Evolutionary conservation across 164 flowering plant species (phyloP).

Genomic region (Tetrastigma voinierianum): DNA sequence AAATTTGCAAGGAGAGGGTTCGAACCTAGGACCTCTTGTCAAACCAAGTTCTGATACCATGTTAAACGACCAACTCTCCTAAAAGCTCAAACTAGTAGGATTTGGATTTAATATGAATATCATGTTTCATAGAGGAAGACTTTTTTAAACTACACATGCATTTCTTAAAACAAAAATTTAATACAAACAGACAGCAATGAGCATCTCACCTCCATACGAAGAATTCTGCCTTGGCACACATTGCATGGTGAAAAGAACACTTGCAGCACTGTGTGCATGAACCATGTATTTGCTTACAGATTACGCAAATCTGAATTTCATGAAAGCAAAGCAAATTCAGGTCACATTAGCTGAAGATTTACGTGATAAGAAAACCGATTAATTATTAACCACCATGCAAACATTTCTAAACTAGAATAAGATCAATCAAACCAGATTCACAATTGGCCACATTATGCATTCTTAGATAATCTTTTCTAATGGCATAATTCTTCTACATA

Average conservation of each 20-base stretch:
- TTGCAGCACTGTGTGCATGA: slow-evolving; percentile 93
- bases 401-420: neutral
- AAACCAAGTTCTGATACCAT: too few species aligned
- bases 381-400: neutral
- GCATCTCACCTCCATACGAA: slow-evolving; percentile 82
- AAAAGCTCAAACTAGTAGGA: too few species aligned
- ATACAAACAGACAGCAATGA: slow-evolving; percentile 2
- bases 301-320: slow-evolving; percentile 70
- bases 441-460: too few species aligned
- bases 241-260: slow-evolving; percentile 88
- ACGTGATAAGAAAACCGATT: neutral
- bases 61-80: too few species aligned
- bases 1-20: too few species aligned
- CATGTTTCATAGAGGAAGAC: too few species aligned
- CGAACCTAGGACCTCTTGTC: too few species aligned
- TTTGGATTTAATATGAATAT: too few species aligned
- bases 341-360: neutral
- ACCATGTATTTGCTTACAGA: slow-evolving; percentile 97
- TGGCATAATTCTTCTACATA: too few species aligned
- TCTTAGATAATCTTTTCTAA: too few species aligned
- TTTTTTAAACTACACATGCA: neutral
- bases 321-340: neutral
- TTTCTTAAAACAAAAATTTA: neutral
- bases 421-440: neutral
- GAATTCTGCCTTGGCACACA: slow-evolving; percentile 99